These are phyloP conservation scores for Mycena rebaudengoi DNA, from an alignment of 768 basidiomycete species.

Conservation along the genomic window DNA sequence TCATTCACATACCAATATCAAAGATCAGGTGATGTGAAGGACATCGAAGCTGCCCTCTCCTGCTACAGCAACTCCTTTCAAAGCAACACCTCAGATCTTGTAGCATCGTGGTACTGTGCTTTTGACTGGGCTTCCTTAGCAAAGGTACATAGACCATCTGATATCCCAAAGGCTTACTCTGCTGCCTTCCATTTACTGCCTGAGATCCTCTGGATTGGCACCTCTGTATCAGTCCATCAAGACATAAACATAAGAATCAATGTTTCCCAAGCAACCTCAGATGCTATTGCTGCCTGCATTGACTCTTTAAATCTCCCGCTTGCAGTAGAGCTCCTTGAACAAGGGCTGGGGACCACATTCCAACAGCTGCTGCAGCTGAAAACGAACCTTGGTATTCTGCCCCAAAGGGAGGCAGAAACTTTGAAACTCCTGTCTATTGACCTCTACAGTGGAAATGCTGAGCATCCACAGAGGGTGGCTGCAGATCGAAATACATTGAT, in stretches of 20 bases:
- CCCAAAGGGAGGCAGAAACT: not conserved
- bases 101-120: not conserved
- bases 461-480: not conserved
- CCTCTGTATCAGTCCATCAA: not conserved
- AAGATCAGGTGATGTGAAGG: no score
- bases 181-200: not conserved
- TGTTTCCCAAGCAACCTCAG: not conserved
- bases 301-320: not conserved
- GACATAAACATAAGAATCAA: not conserved
- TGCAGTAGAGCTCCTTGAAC: not conserved
- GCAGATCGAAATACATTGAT: not conserved
- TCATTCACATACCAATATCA: no score
- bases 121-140: not conserved
- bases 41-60: no score
- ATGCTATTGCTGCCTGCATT: not conserved
- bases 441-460: not conserved
- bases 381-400: not conserved
- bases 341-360: slow-evolving; percentile 4
- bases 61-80: not conserved
- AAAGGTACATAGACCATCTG: not conserved
- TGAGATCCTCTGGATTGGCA: slow-evolving; percentile 1
- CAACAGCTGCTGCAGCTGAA: not conserved
- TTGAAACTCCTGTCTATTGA: not conserved
- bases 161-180: not conserved
- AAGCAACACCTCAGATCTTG: not conserved